Conservation (phyloP, 352 stramenopile genomes). For the Phytopythium chamaehyphon region DNA sequence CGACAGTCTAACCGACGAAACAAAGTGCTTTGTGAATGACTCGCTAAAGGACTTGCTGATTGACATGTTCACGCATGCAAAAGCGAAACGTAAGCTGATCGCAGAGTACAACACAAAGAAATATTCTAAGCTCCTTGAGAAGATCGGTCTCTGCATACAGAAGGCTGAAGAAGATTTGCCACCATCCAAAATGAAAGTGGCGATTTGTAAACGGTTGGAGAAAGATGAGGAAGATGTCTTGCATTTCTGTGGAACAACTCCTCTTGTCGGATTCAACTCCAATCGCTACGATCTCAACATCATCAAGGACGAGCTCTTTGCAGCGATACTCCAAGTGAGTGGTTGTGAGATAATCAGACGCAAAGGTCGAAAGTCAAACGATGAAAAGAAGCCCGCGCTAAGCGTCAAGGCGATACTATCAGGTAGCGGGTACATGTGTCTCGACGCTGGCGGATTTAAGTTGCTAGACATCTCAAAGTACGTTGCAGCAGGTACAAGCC, state of each 20-base stretch:
- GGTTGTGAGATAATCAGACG: constrained; percentile 12
- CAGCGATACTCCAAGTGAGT: too few relatives aligned
- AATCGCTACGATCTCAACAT: constrained; percentile 28
- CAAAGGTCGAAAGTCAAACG: too few relatives aligned
- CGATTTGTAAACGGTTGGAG: too few relatives aligned
- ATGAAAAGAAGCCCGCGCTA: too few relatives aligned
- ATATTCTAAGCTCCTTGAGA: neutral
- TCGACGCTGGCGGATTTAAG: constrained; percentile 16
- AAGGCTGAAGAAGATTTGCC: too few relatives aligned
- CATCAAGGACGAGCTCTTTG: constrained; percentile 26
- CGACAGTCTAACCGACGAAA: neutral
- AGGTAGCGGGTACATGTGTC: constrained; percentile 34
- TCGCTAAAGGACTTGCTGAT: neutral
- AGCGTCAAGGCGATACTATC: constrained; percentile 18
- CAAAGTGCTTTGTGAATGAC: constrained; percentile 4
- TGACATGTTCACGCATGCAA: constrained; percentile 4
- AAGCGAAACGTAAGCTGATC: neutral
- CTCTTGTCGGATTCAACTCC: constrained; percentile 18
- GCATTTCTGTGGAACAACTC: neutral
- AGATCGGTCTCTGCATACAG: too few relatives aligned
- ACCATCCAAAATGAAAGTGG: too few relatives aligned
- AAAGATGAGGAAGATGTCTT: neutral
- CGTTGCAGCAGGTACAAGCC: constrained; percentile 22
- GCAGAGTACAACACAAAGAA: neutral
- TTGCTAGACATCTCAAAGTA: constrained; percentile 31